Evolutionary conservation across 352 stramenopile species (phyloP), one percentile per base, ranked within the genome.

Genomic region (Phytophthora hybrid): DNA sequence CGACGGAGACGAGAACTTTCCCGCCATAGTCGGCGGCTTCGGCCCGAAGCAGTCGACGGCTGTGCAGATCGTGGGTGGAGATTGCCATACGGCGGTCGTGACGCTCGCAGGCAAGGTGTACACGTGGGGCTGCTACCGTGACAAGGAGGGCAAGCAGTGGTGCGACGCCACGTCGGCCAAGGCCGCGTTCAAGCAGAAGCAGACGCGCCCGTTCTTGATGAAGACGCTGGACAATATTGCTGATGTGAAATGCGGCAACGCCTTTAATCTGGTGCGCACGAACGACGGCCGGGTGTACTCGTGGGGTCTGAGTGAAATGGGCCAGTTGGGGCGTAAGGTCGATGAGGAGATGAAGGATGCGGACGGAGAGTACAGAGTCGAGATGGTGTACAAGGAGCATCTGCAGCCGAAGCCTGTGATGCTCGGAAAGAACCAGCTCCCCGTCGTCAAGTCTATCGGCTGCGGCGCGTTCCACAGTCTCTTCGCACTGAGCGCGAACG

Each of bases 61-160:
- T 1, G 72, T 94, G n/a, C 79, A 93, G 64, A 78, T 98, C 37
- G 89, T 89, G 11, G 95, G 94, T 14, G 98, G 98, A n/a, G 97
- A 99, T 65, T 98, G 88, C 59, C 97, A 99, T 79, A 98, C 93
- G 19, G 71, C 98, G 0, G 93, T 97, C 8, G 75, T 99, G 29
- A 93, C 87, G 26, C 66, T 93, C 1, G 77, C 82, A 3, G 98
- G 98, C 3, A 90, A 93, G 23, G 94, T 99, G 10, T 99, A 92
- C 74, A 88, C 94, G 11, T 99, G 95, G 94, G 98, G 98, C 49
- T 94, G 82, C 63, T 99, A 98, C 85, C 98, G 98, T 65, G 97
- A 99, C 84, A 98, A 98, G 81, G 95, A 99, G 78, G 96, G 95
- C 53, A 97, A 98, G 72, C 84, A 95, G 59, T 98, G 95, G 83